Evolutionary conservation across 2,329 filamentous ascomycete species (phyloP).

Genomic region (Seiridium cupressi): DNA sequence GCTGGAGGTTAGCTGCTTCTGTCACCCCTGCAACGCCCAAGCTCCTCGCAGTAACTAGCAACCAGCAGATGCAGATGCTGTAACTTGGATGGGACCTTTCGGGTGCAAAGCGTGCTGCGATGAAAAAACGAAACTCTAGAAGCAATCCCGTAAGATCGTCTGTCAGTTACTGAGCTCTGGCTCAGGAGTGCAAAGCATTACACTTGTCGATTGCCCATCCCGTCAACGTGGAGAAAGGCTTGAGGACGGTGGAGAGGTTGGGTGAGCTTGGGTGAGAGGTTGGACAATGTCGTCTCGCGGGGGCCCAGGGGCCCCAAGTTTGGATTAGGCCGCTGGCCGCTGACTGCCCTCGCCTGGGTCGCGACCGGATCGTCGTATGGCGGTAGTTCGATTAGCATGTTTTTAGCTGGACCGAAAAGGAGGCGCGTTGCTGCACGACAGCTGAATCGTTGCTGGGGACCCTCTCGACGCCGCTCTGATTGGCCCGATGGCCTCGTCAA

Average conservation of each 20-base stretch:
- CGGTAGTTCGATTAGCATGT: background rate
- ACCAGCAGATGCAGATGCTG: background rate
- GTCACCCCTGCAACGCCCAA: background rate
- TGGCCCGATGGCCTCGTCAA: background rate
- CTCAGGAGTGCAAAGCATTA: too few relatives aligned
- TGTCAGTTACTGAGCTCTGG: too few relatives aligned
- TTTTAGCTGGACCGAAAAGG: background rate
- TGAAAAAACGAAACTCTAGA: background rate
- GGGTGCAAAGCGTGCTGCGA: background rate
- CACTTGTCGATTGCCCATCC: background rate
- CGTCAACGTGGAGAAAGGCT: background rate
- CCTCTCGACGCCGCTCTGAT: background rate
- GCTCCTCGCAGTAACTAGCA: background rate
- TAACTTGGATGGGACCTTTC: too few relatives aligned
- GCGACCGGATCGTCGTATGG: background rate
- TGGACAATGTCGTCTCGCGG: background rate
- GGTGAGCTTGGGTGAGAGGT: background rate
- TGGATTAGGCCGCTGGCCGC: background rate
- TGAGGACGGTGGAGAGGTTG: background rate
- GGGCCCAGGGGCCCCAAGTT: background rate
- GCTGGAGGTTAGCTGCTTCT: conserved; percentile 4
- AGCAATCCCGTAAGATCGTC: too few relatives aligned
- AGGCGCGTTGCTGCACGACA: conserved; percentile 6
- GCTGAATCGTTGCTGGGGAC: conserved; percentile 4
- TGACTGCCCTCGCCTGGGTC: background rate